Percentiles rank a stretch among this genome's conserved stretches.
Conservation (phyloP, 2,329 filamentous ascomycete genomes). For the Neonectria neomacrospora region DNA sequence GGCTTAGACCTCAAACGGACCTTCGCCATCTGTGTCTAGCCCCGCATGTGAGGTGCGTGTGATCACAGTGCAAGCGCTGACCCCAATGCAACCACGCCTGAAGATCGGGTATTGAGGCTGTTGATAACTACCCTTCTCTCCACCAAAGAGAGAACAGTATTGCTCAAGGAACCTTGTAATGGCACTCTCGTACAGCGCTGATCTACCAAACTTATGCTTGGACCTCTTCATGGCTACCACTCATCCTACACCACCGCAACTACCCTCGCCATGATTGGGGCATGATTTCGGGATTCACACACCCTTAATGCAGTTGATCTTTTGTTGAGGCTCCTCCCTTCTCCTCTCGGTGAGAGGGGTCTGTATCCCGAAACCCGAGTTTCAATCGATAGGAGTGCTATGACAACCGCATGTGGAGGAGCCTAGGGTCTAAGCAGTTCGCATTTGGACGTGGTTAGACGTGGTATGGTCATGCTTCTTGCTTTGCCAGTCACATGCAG, state of each 20-base stretch:
- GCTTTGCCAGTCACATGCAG: background rate
- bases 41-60: slow-evolving; percentile 16
- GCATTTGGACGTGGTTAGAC: background rate
- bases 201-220: background rate
- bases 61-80: slow-evolving; percentile 14
- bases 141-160: slow-evolving; percentile 7
- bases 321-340: background rate
- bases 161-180: background rate
- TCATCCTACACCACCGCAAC: slow-evolving; percentile 17
- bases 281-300: background rate
- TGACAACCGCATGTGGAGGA: background rate
- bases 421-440: background rate
- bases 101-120: slow-evolving; percentile 7
- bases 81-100: slow-evolving; percentile 13
- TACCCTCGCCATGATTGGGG: slow-evolving; percentile 1
- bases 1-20: background rate
- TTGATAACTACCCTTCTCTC: slow-evolving; percentile 2
- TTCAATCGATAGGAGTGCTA: slow-evolving; percentile 1
- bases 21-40: background rate
- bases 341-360: slow-evolving; percentile 8
- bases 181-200: background rate
- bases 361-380: slow-evolving; percentile 27
- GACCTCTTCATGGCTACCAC: background rate
- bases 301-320: slow-evolving; percentile 2
- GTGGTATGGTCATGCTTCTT: background rate